Conservation (phyloP, 805 yeast species). For the Candida vaughaniae region DNA sequence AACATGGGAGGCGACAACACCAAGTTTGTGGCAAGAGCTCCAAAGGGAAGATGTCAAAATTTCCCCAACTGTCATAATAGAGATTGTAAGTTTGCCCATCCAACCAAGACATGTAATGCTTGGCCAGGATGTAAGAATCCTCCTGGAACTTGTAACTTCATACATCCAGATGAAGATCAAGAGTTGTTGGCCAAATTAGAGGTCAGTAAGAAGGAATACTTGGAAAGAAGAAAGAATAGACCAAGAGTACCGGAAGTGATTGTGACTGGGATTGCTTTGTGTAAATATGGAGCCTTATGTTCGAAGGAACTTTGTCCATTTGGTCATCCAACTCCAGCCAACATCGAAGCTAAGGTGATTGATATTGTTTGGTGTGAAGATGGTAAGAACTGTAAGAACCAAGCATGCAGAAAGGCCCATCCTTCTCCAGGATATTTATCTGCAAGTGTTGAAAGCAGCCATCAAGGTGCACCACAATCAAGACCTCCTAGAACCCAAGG, state of each 20-base stretch:
- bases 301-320: constrained; percentile 78
- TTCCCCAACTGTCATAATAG: constrained; percentile 68
- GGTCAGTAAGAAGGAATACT: constrained; percentile 52
- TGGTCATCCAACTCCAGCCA: constrained; percentile 91
- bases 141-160: constrained; percentile 76
- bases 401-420: constrained; percentile 71
- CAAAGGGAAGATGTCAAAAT: constrained; percentile 64
- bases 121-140: constrained; percentile 78
- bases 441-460: constrained; percentile 16
- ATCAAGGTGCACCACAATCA: constrained; percentile 1
- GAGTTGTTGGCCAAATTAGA: constrained; percentile 67
- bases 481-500: not conserved
- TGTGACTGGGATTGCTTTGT: constrained; percentile 51
- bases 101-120: constrained; percentile 69
- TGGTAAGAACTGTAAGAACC: constrained; percentile 62
- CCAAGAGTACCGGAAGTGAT: constrained; percentile 26
- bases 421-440: constrained; percentile 60
- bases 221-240: constrained; percentile 37
- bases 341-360: constrained; percentile 66
- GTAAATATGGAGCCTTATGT: constrained; percentile 77
- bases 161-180: constrained; percentile 86
- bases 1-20: constrained; percentile 28
- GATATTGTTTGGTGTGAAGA: constrained; percentile 74
- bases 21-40: constrained; percentile 43
- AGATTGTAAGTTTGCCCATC: constrained; percentile 77